Evolutionary conservation across 352 stramenopile genomes (phyloP).

Genomic region (Phytophthora ramorum): DNA sequence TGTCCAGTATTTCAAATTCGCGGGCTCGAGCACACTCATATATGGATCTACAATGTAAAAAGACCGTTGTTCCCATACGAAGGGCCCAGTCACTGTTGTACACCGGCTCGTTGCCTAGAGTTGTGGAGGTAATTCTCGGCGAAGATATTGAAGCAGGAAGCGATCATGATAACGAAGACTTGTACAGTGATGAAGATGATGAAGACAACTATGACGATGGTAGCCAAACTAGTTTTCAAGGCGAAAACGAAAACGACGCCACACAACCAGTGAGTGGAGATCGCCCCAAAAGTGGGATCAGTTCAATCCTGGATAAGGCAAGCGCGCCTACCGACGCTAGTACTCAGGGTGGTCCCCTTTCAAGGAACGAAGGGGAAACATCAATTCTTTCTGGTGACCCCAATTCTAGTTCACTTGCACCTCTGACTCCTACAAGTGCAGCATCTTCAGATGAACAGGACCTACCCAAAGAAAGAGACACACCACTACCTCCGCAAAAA

Average conservation of each 20-base stretch:
- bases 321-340: not conserved
- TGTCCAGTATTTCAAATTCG: not conserved
- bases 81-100: constrained; percentile 41
- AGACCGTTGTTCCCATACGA: constrained; percentile 20
- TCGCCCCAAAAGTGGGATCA: constrained; percentile 1
- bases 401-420: not conserved
- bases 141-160: constrained; percentile 4
- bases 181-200: constrained; percentile 19
- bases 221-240: constrained; percentile 5
- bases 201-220: constrained; percentile 7
- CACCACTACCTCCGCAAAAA: not conserved
- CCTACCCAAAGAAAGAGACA: not conserved
- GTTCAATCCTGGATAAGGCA: not conserved
- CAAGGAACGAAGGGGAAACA: not conserved
- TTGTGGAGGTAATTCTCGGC: constrained; percentile 32
- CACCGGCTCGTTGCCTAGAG: constrained; percentile 36
- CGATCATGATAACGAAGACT: constrained; percentile 15
- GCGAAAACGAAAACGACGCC: constrained; percentile 17
- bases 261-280: not conserved
- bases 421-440: not conserved
- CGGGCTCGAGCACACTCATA: constrained; percentile 36
- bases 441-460: constrained; percentile 1
- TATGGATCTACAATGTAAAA: constrained; percentile 15
- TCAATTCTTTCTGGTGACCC: not conserved
- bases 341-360: not conserved